Percentiles rank a stretch among this genome's conserved stretches.
Evolutionary conservation across 495 filamentous ascomycete genomes (phyloP).

Genomic region (Cetradonia linearis): DNA sequence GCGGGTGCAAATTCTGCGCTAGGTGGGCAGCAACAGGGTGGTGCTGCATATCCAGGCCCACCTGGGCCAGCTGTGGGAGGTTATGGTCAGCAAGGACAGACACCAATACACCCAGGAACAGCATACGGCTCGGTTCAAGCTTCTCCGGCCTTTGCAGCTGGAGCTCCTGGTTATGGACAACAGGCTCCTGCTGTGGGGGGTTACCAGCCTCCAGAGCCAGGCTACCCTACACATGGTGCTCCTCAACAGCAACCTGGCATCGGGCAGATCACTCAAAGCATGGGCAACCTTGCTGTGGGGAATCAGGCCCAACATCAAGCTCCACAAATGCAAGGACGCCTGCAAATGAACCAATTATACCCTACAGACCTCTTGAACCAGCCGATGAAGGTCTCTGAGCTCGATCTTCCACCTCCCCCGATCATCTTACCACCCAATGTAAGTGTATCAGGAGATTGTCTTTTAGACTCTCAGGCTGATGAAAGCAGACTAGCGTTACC

Average conservation of each 20-base stretch:
- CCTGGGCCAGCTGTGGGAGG: conserved; percentile 33
- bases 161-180: conserved; percentile 25
- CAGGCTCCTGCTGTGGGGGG: conserved; percentile 35
- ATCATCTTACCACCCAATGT: conserved; percentile 89
- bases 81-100: conserved; percentile 38
- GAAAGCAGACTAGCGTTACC: conserved; percentile 70
- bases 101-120: conserved; percentile 45
- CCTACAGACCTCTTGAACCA: conserved; percentile 84
- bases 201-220: conserved; percentile 57
- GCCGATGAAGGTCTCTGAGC: conserved; percentile 85
- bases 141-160: conserved; percentile 28
- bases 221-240: conserved; percentile 47
- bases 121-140: conserved; percentile 41
- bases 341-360: conserved; percentile 74
- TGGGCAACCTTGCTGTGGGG: conserved; percentile 69
- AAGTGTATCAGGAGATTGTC: conserved; percentile 31
- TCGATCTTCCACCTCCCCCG: conserved; percentile 84
- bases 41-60: conserved; percentile 37
- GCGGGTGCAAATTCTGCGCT: conserved; percentile 74
- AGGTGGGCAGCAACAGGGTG: conserved; percentile 45
- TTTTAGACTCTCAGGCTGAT: conserved; percentile 27
- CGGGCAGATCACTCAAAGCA: conserved; percentile 67
- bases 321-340: conserved; percentile 41
- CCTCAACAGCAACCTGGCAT: conserved; percentile 47
- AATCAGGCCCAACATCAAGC: conserved; percentile 39